Conservation (phyloP, 2,329 filamentous ascomycete genomes). For the Incumbomyces lentus region DNA sequence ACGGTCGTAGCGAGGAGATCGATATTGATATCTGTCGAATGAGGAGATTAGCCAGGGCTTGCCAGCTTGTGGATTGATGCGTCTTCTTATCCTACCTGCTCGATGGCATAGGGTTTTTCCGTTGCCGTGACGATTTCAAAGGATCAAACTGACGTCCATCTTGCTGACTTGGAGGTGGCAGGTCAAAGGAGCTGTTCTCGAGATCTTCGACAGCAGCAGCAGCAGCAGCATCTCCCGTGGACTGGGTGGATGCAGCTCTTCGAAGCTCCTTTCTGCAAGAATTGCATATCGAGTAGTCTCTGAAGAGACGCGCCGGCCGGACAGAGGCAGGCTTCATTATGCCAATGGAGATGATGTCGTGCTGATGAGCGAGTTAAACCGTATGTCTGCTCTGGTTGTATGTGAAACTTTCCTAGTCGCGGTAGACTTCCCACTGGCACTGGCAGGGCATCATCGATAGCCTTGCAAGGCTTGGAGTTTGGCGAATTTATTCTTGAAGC, state of each 20-base stretch:
- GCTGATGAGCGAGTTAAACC: too few species aligned
- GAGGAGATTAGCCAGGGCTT: background rate
- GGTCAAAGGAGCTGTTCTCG: slow-evolving; percentile 12
- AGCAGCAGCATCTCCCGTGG: slow-evolving; percentile 4
- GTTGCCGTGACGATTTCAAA: slow-evolving; percentile 33
- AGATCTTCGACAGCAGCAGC: slow-evolving; percentile 10
- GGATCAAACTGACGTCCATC: slow-evolving; percentile 35
- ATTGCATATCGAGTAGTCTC: background rate
- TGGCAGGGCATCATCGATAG: too few species aligned
- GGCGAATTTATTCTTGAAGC: too few species aligned
- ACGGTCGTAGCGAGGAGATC: slow-evolving; percentile 87
- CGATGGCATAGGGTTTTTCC: slow-evolving; percentile 27
- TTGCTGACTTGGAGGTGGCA: slow-evolving; percentile 7
- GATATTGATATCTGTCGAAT: slow-evolving; percentile 74
- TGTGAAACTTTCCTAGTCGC: too few species aligned
- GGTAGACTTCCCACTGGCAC: too few species aligned
- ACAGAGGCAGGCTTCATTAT: slow-evolving; percentile 1
- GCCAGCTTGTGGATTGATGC: background rate
- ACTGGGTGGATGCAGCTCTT: slow-evolving; percentile 38
- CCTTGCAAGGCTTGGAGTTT: too few species aligned
- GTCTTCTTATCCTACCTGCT: slow-evolving; percentile 28
- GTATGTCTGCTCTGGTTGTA: too few species aligned
- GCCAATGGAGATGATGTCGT: too few species aligned
- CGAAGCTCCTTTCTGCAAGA: slow-evolving; percentile 37
- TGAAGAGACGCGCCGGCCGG: background rate